phyloP scores from a whole-genome alignment of 2,329 filamentous ascomycete species.

The Corniculantispora saksenae region DNA sequence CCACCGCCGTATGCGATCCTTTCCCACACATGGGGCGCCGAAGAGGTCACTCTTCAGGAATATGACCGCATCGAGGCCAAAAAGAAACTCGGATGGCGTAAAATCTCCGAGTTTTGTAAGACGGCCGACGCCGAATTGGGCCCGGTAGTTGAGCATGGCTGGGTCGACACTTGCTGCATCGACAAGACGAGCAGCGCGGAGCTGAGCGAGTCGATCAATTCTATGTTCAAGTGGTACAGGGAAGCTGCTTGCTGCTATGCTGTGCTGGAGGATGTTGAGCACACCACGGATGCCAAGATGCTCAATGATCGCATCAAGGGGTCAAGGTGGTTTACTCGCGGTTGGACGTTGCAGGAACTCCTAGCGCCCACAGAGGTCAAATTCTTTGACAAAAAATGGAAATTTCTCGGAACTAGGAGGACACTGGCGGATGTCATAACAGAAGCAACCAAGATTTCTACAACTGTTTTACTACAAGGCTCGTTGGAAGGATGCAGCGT shows the following conservation, averaged over 20 bases:
- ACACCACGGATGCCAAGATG: background rate
- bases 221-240: slow-evolving; percentile 28
- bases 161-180: slow-evolving; percentile 32
- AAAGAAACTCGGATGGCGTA: slow-evolving; percentile 4
- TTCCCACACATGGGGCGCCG: slow-evolving; percentile 36
- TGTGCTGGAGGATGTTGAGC: slow-evolving; percentile 24
- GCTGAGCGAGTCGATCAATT: background rate
- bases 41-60: slow-evolving; percentile 33
- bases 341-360: slow-evolving; percentile 66
- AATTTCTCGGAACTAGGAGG: slow-evolving; percentile 27
- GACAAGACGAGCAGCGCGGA: slow-evolving; percentile 5
- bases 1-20: slow-evolving; percentile 33
- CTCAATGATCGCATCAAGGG: slow-evolving; percentile 5
- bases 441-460: slow-evolving; percentile 26
- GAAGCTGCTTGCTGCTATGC: slow-evolving; percentile 28
- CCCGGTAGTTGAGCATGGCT: slow-evolving; percentile 24
- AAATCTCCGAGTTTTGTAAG: slow-evolving; percentile 26
- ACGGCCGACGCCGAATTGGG: slow-evolving; percentile 18
- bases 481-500: slow-evolving; percentile 9
- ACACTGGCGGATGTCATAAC: slow-evolving; percentile 7
- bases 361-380: slow-evolving; percentile 44
- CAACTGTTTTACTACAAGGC: slow-evolving; percentile 18
- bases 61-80: slow-evolving; percentile 7
- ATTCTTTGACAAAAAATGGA: slow-evolving; percentile 35
- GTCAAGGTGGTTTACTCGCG: slow-evolving; percentile 40